Base-by-base conservation (phyloP, 2,329 filamentous ascomycete species). In the Neophaeococcomyces aloes region DNA sequence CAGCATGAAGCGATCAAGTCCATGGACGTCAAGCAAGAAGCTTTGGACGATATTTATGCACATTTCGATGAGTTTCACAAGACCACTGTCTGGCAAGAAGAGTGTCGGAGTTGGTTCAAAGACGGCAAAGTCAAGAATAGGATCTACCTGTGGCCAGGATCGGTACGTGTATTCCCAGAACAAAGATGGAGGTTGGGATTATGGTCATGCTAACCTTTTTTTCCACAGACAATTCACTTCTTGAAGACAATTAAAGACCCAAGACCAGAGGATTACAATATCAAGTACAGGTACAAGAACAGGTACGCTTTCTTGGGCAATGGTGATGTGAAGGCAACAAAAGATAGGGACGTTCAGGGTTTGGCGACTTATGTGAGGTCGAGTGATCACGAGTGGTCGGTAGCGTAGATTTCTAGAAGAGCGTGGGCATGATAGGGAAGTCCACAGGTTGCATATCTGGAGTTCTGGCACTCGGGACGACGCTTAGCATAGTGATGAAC, bases 71-170 rank as follows among this genome's bases (percentile, higher is more conserved):
- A 60, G 27, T 64, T 61, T 44, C 61, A 63, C 40, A 51, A 52
- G 7, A 50, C 49, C 19, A 64, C 61, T 1, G 61, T 64, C 4
- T 65, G 59, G 44, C 49, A 51, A n/a, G 45, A 54, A 34, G 56
- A 60, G 17, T 65, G 62, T 45, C 56, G 58, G 11, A 63, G 61
- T 41, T 65, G 63, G 63, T 64, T 62, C 37, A 65, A 63, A 44
- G 61, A 57, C 18, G 59, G 61, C 2, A 55, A 52, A 0, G 50
- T 59, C 29, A 53, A 58, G 29, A 59, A 59, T 19, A 52, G 57
- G 15, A 48, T 64, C 23, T 56, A 54, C 8, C 42, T 64, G 6
- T 64, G 61, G 60, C 61, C 61, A 34, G 62, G 61, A 15, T 29
- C 46, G 14, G 19, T 38, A 25, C 36, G 25, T 29, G 25, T 27